Evolutionary conservation across 192 early-diverging fungal genomes (phyloP).

Genomic region (Podila verticillata): DNA sequence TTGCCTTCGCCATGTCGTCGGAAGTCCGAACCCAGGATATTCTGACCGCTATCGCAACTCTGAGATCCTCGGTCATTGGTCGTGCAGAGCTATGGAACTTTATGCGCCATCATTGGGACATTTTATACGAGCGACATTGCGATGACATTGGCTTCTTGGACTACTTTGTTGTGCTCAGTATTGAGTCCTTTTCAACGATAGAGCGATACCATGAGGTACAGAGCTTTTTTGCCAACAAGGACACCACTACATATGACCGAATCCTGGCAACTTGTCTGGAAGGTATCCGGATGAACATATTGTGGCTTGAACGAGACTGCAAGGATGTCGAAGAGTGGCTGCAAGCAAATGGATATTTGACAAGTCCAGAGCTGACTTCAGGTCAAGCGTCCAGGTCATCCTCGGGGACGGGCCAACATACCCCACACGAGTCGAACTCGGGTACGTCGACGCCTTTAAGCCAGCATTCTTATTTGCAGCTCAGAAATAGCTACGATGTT

Average conservation of each 20-base stretch:
- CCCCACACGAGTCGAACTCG: neutral
- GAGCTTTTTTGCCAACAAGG: conserved; percentile 60
- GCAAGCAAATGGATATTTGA: conserved; percentile 28
- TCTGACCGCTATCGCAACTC: conserved; percentile 51
- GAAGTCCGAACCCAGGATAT: conserved; percentile 70
- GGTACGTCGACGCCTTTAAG: conserved; percentile 1
- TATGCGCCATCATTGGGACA: conserved; percentile 66
- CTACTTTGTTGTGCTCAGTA: conserved; percentile 58
- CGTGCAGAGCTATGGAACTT: conserved; percentile 74
- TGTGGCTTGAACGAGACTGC: conserved; percentile 42
- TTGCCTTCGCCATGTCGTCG: conserved; percentile 65
- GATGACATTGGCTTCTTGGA: conserved; percentile 71
- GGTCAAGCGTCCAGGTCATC: neutral
- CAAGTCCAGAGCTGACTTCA: neutral
- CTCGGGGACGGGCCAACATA: neutral
- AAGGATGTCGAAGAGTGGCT: conserved; percentile 43
- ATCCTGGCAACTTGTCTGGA: conserved; percentile 68
- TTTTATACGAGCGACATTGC: conserved; percentile 62
- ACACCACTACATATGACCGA: conserved; percentile 59
- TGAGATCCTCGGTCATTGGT: conserved; percentile 58
- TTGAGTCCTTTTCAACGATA: conserved; percentile 57
- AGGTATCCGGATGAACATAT: conserved; percentile 62
- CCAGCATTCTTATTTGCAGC: neutral
- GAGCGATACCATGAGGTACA: conserved; percentile 64
- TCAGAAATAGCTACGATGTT: neutral